Conservation (phyloP, 169 alveolate species). For the Cryptosporidium ubiquitum region DNA sequence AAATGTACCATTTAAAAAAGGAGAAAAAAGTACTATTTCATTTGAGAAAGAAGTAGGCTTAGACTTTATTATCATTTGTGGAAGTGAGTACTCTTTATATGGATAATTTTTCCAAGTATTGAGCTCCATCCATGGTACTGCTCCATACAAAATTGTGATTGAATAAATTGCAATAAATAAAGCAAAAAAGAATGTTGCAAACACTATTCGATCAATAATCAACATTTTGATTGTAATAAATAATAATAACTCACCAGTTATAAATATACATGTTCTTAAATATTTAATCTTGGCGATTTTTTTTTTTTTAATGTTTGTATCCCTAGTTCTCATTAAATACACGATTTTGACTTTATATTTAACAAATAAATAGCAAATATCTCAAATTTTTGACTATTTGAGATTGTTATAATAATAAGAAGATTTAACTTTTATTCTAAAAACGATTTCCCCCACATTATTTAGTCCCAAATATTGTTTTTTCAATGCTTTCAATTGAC, state of each 20-base stretch:
- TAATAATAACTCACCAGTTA: not conserved
- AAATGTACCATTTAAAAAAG: conserved; percentile 65
- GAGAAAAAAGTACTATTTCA: conserved; percentile 8
- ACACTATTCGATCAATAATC: not conserved
- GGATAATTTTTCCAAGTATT: conserved; percentile 22
- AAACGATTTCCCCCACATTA: conserved; percentile 1
- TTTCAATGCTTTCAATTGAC: not conserved
- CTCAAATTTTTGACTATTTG: not conserved
- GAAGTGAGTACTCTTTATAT: conserved; percentile 29
- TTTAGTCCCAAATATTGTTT: not conserved
- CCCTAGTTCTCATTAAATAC: not conserved
- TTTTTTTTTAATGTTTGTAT: not conserved
- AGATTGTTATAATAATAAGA: not conserved
- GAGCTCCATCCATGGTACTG: conserved; percentile 52
- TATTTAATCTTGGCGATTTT: not conserved
- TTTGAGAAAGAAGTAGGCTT: not conserved
- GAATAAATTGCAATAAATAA: not conserved
- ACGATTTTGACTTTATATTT: too few species aligned
- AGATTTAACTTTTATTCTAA: not conserved
- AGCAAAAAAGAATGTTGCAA: not conserved
- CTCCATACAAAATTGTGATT: conserved; percentile 21
- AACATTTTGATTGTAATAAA: not conserved
- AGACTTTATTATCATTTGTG: conserved; percentile 13
- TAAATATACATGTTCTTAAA: not conserved
- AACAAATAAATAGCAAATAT: not conserved